Conservation (phyloP, 169 alveolate genomes). For the Eimeria brunetti region DNA sequence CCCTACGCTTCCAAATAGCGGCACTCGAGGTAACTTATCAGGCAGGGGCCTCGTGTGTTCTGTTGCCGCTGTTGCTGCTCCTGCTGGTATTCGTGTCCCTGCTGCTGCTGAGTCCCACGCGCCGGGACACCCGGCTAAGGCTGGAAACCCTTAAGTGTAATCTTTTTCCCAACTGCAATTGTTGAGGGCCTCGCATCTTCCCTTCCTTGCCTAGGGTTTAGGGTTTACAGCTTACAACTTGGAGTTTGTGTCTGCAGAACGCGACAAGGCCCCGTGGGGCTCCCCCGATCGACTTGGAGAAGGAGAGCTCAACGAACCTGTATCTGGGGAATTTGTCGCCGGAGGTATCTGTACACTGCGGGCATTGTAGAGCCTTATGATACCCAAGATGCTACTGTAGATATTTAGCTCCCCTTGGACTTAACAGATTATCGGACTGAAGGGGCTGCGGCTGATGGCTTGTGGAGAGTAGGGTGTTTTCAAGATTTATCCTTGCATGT, state of each 20-base stretch:
- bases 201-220: not conserved
- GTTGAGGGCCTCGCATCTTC: not conserved
- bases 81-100: not conserved
- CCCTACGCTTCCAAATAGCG: conserved; percentile 72
- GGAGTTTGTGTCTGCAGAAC: conserved; percentile 73
- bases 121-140: not conserved
- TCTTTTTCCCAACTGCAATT: not conserved
- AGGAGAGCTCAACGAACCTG: conserved; percentile 84
- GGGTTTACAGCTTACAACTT: not conserved
- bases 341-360: conserved; percentile 81
- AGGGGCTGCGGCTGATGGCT: not conserved
- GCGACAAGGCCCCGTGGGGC: conserved; percentile 84
- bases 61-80: not conserved
- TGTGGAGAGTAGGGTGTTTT: not conserved
- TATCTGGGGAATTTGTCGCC: conserved; percentile 90
- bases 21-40: conserved; percentile 49
- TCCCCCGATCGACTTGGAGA: conserved; percentile 79
- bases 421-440: not conserved
- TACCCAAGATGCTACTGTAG: not conserved
- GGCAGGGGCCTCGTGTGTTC: not conserved
- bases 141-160: not conserved
- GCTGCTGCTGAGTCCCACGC: not conserved
- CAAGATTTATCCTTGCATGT: not conserved
- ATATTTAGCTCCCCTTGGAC: not conserved
- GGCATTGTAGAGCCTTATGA: not conserved